phyloP scores from a whole-genome alignment of 2,329 filamentous ascomycete genomes.

The Beauveria australis region DNA sequence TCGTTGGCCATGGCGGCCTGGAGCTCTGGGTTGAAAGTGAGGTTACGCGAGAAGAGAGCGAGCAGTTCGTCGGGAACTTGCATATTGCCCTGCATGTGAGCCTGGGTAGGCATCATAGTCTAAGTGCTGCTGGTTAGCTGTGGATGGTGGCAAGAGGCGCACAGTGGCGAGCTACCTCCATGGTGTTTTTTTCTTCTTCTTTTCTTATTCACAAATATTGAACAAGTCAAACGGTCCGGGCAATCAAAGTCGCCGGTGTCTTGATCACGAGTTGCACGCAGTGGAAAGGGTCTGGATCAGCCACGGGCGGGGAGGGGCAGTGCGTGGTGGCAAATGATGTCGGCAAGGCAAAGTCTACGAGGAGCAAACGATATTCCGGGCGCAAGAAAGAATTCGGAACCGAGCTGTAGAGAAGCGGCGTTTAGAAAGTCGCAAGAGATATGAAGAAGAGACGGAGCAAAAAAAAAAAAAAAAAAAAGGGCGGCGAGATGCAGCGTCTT shows the following conservation, averaged over 20 bases:
- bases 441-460: neutral
- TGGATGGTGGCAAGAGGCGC: neutral
- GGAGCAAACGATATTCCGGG: neutral
- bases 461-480: neutral
- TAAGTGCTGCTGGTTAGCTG: constrained; percentile 10
- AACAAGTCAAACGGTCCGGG: neutral
- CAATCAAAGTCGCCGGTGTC: neutral
- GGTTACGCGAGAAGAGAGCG: constrained; percentile 68
- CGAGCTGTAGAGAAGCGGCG: neutral
- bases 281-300: neutral
- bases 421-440: neutral
- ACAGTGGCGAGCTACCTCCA: constrained; percentile 7
- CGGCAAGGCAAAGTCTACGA: constrained; percentile 3
- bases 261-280: neutral
- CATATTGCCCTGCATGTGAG: constrained; percentile 32
- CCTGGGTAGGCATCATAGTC: constrained; percentile 33
- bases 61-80: constrained; percentile 75
- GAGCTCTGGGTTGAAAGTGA: constrained; percentile 50
- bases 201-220: neutral
- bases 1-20: constrained; percentile 19
- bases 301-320: neutral
- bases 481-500: neutral
- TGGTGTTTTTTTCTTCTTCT: neutral
- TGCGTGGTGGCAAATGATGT: neutral
- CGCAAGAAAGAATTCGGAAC: neutral